Evolutionary conservation across 2,329 filamentous ascomycete genomes (phyloP), one percentile per base, ranked within the genome.

Genomic region (Fusarium sororula): DNA sequence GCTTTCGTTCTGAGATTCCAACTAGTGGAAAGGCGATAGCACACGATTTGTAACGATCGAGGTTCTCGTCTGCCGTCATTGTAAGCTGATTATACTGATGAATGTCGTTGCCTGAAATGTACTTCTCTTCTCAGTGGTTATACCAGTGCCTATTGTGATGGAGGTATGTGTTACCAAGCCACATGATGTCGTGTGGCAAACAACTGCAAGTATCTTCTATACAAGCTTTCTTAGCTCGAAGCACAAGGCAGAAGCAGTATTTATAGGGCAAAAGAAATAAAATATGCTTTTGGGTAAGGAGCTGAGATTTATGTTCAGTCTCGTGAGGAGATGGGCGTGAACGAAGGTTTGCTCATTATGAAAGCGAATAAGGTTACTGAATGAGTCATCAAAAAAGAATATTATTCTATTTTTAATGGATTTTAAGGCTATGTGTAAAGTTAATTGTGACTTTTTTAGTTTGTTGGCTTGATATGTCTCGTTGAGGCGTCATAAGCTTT

Each of bases 21-120:
- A 20, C 12, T 1, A 14, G 48, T 18, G 17, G 22, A 4, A 24
- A 20, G 14, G 48, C 4, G 20, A 18, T 32, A 3, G 22, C 48
- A 14, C 12, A 3, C 13, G 22, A 17, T n/a, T 32, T 30, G 1
- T 0, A n/a, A n/a, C 3, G 28, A 22, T 9, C 1, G 5, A 11
- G 7, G 11, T 50, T 32, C 3, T 30, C 13, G 28, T n/a, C 22
- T 50, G 28, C 14, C 17, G 15, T 32, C 5, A 18, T 32, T 30
- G 22, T 18, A 32, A 32, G 28, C 28, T 32, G 47, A 50, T 18
- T 50, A 50, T 11, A 11, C 47, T 32, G 14, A 4, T 3, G 11
- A 32, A n/a, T 17, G 10, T 30, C 12, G 10, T 30, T 50, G 4
- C 28, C 14, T 48, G 20, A 32, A 32, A 32, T 3, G 3, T 50